Conservation (phyloP, 176 grass and related monocot genomes). For the Zoysia japonica region DNA sequence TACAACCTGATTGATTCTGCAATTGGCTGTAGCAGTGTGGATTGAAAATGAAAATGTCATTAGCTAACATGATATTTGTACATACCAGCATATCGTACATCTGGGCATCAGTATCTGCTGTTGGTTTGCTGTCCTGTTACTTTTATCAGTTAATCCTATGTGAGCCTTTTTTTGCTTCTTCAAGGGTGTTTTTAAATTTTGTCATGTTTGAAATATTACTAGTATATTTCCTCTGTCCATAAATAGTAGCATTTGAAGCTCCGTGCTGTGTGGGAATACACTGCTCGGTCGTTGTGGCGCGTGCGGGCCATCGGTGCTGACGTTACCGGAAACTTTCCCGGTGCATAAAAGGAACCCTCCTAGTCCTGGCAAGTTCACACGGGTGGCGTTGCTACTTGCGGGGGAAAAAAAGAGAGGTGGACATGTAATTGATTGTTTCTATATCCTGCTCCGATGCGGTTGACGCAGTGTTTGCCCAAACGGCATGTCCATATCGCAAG, state of each 20-base stretch:
- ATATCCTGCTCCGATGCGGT: too few species aligned
- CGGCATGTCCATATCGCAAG: too few species aligned
- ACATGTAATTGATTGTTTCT: neutral
- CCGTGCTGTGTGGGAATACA: too few species aligned
- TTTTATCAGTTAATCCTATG: neutral
- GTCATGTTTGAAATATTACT: too few species aligned
- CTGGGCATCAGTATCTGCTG: neutral
- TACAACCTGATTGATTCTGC: slow-evolving; percentile 28
- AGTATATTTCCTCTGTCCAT: too few species aligned
- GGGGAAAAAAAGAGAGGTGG: neutral
- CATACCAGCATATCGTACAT: slow-evolving; percentile 27
- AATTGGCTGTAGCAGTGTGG: slow-evolving; percentile 11
- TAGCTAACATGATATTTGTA: slow-evolving; percentile 52
- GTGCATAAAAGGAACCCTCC: neutral
- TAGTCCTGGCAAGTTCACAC: too few species aligned
- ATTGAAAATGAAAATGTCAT: slow-evolving; percentile 36
- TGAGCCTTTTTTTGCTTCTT: neutral
- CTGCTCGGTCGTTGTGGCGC: neutral
- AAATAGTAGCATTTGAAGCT: too few species aligned
- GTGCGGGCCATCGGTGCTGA: neutral
- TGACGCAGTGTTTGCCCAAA: neutral
- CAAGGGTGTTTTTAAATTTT: too few species aligned
- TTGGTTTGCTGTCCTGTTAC: slow-evolving; percentile 21
- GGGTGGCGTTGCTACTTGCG: neutral
- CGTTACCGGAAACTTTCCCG: neutral